A percentile compares a stretch with the other conserved stretches of the same genome.
These are phyloP conservation scores for Metschnikowia corniflorae DNA, from an alignment of 805 yeast species.

Conservation along the genomic window DNA sequence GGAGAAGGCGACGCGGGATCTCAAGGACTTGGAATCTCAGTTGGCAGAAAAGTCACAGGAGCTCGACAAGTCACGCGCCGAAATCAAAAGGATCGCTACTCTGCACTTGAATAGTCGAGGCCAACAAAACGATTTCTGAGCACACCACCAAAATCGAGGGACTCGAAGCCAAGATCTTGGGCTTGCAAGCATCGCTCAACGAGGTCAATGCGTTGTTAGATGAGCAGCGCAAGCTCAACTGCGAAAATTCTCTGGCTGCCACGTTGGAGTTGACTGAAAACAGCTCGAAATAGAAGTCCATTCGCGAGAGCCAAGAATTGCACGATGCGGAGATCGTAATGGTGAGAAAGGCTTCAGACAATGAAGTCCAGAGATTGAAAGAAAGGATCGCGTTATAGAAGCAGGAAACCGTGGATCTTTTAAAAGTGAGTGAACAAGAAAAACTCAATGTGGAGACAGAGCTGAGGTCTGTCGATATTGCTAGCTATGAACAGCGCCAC, in stretches of 20 bases:
- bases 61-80: conserved; percentile 6
- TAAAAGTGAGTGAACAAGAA: not conserved
- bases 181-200: conserved; percentile 5
- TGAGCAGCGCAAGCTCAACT: conserved; percentile 45
- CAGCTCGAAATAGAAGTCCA: conserved; percentile 11
- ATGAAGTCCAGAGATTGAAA: conserved; percentile 4
- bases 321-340: conserved; percentile 9
- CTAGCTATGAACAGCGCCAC: not conserved
- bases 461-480: not conserved
- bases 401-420: conserved; percentile 1
- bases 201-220: conserved; percentile 28
- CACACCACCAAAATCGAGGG: conserved; percentile 2
- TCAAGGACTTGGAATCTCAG: conserved; percentile 7
- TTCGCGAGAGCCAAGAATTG: conserved; percentile 10
- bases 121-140: conserved; percentile 5
- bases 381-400: conserved; percentile 2
- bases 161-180: conserved; percentile 7
- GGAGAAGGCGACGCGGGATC: conserved; percentile 1
- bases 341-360: conserved; percentile 7
- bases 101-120: conserved; percentile 7
- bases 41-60: conserved; percentile 1
- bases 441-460: not conserved
- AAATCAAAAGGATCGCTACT: conserved; percentile 6
- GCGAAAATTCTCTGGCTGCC: conserved; percentile 48
- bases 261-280: conserved; percentile 19